Percentiles rank a stretch among this genome's conserved stretches.
phyloP scores from a whole-genome alignment of 352 stramenopile genomes.

The Phytophthora sojae region DNA sequence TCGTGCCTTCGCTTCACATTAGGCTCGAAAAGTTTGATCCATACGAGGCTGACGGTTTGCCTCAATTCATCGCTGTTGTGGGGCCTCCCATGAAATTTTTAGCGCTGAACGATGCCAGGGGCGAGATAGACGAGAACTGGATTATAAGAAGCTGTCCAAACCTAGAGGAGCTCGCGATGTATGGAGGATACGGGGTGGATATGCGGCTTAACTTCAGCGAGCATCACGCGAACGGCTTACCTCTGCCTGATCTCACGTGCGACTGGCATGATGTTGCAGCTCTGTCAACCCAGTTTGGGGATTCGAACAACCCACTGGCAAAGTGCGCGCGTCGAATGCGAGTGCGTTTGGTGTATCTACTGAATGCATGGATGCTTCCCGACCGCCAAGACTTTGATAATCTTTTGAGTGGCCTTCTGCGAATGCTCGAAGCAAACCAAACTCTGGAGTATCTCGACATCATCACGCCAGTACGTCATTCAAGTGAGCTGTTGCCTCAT shows the following conservation, averaged over 20 bases:
- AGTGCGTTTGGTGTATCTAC: no score
- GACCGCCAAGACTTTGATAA: no score
- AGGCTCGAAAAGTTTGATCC: constrained; percentile 4
- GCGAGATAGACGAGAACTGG: no score
- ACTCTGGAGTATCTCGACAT: constrained; percentile 27
- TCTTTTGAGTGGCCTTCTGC: constrained; percentile 4
- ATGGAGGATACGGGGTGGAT: no score
- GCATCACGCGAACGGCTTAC: no score
- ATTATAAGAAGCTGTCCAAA: background rate
- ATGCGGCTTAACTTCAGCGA: no score
- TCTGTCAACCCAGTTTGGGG: no score
- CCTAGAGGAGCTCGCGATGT: background rate
- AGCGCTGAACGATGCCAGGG: background rate
- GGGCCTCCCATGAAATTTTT: constrained; percentile 13
- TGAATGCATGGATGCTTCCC: no score
- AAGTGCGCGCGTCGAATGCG: no score
- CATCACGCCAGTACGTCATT: constrained; percentile 10
- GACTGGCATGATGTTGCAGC: no score
- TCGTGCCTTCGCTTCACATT: constrained; percentile 5
- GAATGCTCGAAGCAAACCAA: constrained; percentile 20
- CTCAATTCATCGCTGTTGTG: constrained; percentile 11
- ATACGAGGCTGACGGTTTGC: constrained; percentile 9
- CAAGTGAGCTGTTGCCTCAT: constrained; percentile 12
- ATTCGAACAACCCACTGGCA: no score
- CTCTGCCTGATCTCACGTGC: no score